Evolutionary conservation across 2,329 filamentous ascomycete species (phyloP), one percentile per base, ranked within the genome.

Genomic region (Colletotrichum somersetense): DNA sequence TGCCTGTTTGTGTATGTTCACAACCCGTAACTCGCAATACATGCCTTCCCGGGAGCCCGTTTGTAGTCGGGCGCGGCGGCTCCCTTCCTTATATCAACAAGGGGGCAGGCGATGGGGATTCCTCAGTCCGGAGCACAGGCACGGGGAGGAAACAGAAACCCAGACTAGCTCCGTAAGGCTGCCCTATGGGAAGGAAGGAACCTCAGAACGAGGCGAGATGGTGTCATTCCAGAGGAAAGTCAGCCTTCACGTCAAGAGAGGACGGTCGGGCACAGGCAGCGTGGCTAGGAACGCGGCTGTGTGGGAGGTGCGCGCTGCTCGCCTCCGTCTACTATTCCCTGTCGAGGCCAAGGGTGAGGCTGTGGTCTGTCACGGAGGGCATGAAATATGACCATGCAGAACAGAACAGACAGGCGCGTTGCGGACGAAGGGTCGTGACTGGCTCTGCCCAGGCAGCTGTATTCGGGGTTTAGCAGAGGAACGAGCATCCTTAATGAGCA

Each of bases 21-120:
- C n/a, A 12, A 65, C 26, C 50, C 42, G 35, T 33, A 23, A 65
- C 26, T 57, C 42, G 35, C 44, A 23, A 63, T 71, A 23, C 59
- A 58, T 44, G 46, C 16, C 48, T 52, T 59, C n/a, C 18, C 7
- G 23, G 23, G 35, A 11, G 58, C 40, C 62, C 30, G 26, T 23
- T 14, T 30, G 23, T 8, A 12, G n/a, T n/a, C 40, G 44, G 46
- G 50, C 11, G 53, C 66, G 70, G 66, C 48, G 35, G 55, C 16
- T 69, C 58, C 61, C 70, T 64, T 50, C 59, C 53, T 72, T 72
- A 72, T 72, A 65, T 20, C 50, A 40, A 26, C 53, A 72, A 52
- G n/a, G 64, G 52, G 65, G 48, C 55, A 26, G 16, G 33, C 57
- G 20, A 33, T 14, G 59, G 14, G n/a, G 46, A 53, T 10, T 35